phyloP scores from a whole-genome alignment of 2,329 filamentous ascomycete species.

The Botryosphaeria dothidea region DNA sequence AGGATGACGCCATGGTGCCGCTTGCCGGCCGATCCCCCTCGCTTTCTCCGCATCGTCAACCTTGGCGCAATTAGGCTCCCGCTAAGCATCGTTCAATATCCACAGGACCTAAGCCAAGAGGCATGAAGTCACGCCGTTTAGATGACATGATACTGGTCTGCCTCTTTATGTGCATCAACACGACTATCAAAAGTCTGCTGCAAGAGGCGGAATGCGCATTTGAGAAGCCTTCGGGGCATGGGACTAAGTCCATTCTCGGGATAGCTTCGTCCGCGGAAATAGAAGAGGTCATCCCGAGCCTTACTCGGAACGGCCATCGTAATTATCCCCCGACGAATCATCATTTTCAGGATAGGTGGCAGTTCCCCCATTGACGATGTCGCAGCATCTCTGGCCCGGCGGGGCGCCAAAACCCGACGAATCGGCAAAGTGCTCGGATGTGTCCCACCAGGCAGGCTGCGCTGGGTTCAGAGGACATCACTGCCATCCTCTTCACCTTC shows the following conservation, averaged over 20 bases:
- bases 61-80: not conserved
- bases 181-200: not conserved
- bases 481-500: not conserved
- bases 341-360: not conserved
- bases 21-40: constrained; percentile 14
- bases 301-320: not conserved
- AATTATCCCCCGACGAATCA: not conserved
- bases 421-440: not conserved
- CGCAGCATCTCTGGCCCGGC: not conserved
- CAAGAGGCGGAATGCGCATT: not conserved
- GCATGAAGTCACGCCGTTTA: not conserved
- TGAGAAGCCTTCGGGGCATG: no score
- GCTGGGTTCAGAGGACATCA: not conserved
- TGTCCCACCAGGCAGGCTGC: not conserved
- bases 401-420: not conserved
- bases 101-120: not conserved
- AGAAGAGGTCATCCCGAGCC: not conserved
- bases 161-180: no score
- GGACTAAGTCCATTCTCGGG: no score
- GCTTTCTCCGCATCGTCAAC: constrained; percentile 8
- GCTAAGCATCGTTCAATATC: not conserved
- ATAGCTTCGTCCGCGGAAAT: not conserved
- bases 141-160: no score
- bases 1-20: constrained; percentile 16
- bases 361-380: not conserved